Evolutionary conservation across 305 asterid genomes (phyloP).

Genomic region (Rubia occidens): DNA sequence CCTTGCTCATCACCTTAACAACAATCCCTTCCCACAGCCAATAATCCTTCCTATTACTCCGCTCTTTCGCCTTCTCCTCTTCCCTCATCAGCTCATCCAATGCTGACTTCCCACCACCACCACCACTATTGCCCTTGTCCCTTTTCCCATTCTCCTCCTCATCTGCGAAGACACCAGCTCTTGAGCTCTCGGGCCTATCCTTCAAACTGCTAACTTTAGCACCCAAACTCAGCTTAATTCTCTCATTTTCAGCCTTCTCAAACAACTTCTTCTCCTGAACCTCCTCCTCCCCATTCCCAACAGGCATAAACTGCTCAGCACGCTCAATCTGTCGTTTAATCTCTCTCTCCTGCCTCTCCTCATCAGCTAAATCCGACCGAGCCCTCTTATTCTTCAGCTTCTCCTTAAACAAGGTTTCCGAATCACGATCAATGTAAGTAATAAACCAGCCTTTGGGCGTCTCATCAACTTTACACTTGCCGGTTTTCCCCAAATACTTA

Average conservation of each 20-base stretch:
- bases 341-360: slow-evolving; percentile 80
- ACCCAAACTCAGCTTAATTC: slow-evolving; percentile 52
- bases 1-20: slow-evolving; percentile 83
- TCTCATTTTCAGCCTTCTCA: slow-evolving; percentile 54
- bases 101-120: slow-evolving; percentile 28
- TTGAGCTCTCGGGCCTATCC: slow-evolving; percentile 40
- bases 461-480: slow-evolving; percentile 81
- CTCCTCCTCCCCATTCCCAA: slow-evolving; percentile 22
- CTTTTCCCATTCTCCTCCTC: slow-evolving; percentile 38
- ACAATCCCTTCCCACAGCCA: slow-evolving; percentile 72
- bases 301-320: slow-evolving; percentile 51
- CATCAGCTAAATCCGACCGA: slow-evolving; percentile 63
- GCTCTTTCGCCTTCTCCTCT: slow-evolving; percentile 71
- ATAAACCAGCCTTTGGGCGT: slow-evolving; percentile 91
- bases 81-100: slow-evolving; percentile 79
- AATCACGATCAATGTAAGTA: slow-evolving; percentile 71
- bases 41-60: slow-evolving; percentile 73
- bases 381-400: slow-evolving; percentile 71
- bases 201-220: slow-evolving; percentile 26
- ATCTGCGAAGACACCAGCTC: slow-evolving; percentile 33
- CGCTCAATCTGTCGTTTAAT: slow-evolving; percentile 79
- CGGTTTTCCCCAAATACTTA: slow-evolving; percentile 65
- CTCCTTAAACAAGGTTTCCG: slow-evolving; percentile 78
- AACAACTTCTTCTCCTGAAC: slow-evolving; percentile 27
- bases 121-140: slow-evolving; percentile 34